Conservation (phyloP, 768 basidiomycete genomes). For the Kwoniella sp. region DNA sequence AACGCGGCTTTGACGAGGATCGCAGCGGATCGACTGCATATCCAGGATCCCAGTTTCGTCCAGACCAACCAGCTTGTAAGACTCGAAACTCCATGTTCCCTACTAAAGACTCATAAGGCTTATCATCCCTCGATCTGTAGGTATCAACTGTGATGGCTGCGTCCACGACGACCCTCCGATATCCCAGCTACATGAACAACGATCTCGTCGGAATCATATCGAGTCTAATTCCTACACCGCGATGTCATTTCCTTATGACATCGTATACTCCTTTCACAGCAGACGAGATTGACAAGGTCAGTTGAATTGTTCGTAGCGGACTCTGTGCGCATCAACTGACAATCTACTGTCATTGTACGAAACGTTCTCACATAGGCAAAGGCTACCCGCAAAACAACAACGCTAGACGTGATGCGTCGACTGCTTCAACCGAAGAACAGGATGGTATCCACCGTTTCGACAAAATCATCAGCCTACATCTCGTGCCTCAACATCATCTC, state of each 20-base stretch:
- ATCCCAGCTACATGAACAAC: constrained; percentile 99
- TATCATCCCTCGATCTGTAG: constrained; percentile 61
- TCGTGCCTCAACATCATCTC: constrained; percentile 98
- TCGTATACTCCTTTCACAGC: constrained; percentile 98
- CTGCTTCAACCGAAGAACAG: constrained; percentile 97
- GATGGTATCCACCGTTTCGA: constrained; percentile 78
- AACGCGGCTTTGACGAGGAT: constrained; percentile 92
- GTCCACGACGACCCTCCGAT: constrained; percentile 92
- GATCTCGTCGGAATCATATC: constrained; percentile 97
- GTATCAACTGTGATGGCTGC: constrained; percentile 97
- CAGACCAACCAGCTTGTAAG: constrained; percentile 57
- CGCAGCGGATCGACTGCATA: constrained; percentile 85
- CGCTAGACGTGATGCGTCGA: constrained; percentile 97
- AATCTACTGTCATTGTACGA: neutral
- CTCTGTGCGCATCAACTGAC: constrained; percentile 1
- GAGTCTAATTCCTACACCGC: constrained; percentile 91
- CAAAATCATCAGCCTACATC: constrained; percentile 73
- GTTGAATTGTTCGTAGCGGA: constrained; percentile 26
- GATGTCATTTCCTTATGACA: constrained; percentile 98
- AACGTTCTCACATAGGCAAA: no score
- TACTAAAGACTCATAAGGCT: neutral
- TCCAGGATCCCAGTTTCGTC: constrained; percentile 63
- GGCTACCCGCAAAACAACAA: constrained; percentile 91
- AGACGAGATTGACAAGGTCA: constrained; percentile 91
- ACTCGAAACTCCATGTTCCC: constrained; percentile 4